These are phyloP conservation scores for Agapanthus africanus DNA, from an alignment of 106 monocot species.

Conservation along the genomic window DNA sequence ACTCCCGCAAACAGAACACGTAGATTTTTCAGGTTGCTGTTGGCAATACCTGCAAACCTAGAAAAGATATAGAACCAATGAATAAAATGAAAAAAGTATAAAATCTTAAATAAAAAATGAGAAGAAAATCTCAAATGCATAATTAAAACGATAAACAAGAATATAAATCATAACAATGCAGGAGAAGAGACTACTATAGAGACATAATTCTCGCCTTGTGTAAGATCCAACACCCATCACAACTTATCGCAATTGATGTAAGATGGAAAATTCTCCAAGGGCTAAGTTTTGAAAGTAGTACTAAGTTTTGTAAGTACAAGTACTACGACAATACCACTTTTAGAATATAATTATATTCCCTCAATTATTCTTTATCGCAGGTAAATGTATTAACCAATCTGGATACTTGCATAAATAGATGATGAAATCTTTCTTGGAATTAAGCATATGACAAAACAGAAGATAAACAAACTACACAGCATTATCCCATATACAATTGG, in stretches of 20 bases:
- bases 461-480: too few species aligned
- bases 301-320: too few species aligned
- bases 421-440: too few species aligned
- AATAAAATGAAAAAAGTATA: neutral
- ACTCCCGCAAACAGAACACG: slow-evolving; percentile 64
- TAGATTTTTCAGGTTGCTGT: slow-evolving; percentile 76
- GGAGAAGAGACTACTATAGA: neutral
- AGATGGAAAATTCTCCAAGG: neutral
- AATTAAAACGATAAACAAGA: neutral
- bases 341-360: neutral
- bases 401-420: neutral
- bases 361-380: neutral
- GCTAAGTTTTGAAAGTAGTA: too few species aligned
- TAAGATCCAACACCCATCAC: neutral
- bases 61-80: slow-evolving; percentile 5
- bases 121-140: neutral
- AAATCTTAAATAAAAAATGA: neutral
- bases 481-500: too few species aligned
- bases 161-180: neutral
- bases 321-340: neutral
- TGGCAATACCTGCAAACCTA: slow-evolving; percentile 97
- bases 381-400: neutral
- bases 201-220: neutral
- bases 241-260: neutral
- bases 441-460: too few species aligned